Conservation (phyloP, 2,329 filamentous ascomycete species). For the Apiospora saccharicola region DNA sequence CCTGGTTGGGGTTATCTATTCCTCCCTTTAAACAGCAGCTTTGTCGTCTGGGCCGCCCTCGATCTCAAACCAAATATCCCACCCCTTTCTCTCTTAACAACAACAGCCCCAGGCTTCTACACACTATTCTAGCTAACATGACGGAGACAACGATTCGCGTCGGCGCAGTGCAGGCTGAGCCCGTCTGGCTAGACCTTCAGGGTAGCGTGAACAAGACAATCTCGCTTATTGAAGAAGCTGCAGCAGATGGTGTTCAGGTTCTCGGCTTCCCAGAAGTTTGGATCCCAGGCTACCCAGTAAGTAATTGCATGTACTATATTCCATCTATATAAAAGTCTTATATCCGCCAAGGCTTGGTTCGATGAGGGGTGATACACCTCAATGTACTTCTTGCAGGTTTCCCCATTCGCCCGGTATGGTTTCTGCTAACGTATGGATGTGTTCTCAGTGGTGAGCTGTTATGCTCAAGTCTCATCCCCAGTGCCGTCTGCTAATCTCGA, state of each 20-base stretch:
- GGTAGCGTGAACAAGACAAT: slow-evolving; percentile 64
- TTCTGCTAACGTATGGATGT: background rate
- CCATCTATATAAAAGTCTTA: background rate
- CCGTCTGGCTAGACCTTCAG: slow-evolving; percentile 65
- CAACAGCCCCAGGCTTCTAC: background rate
- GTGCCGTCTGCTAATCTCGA: slow-evolving; percentile 35
- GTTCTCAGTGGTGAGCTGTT: slow-evolving; percentile 18
- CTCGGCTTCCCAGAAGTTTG: slow-evolving; percentile 63
- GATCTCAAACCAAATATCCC: background rate
- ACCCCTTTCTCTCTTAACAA: too few relatives aligned
- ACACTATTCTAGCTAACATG: background rate
- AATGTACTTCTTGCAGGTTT: background rate
- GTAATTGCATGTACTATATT: background rate
- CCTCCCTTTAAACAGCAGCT: background rate
- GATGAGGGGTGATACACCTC: background rate
- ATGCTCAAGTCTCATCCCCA: background rate
- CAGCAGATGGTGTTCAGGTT: slow-evolving; percentile 56
- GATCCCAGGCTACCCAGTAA: slow-evolving; percentile 22
- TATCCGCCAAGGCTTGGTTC: background rate
- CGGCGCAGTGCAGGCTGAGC: slow-evolving; percentile 64
- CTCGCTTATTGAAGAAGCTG: slow-evolving; percentile 62
- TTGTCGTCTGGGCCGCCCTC: background rate
- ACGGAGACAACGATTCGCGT: slow-evolving; percentile 41
- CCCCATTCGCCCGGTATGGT: background rate
- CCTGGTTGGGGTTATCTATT: background rate